Percentiles rank a stretch among this genome's conserved stretches.
Evolutionary conservation across 1,139 yeast species (phyloP).

Genomic region (Yamadazyma sp.): DNA sequence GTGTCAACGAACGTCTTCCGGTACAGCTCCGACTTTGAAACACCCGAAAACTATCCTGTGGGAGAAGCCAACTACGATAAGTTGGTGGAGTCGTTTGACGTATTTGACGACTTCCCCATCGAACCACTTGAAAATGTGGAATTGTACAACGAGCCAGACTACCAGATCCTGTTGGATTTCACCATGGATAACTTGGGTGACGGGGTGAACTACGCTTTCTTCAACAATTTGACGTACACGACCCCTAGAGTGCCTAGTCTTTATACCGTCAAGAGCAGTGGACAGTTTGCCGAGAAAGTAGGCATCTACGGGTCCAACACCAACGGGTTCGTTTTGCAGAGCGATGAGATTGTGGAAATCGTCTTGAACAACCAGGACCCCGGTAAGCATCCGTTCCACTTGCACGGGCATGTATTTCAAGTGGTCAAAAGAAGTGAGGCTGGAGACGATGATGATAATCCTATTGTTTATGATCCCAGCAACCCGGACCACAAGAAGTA

Average conservation of each 20-base stretch:
- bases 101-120: constrained; percentile 66
- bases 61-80: constrained; percentile 13
- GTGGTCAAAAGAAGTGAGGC: constrained; percentile 39
- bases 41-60: constrained; percentile 32
- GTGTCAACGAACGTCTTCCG: constrained; percentile 73
- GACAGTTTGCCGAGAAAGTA: constrained; percentile 45
- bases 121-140: constrained; percentile 54
- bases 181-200: constrained; percentile 74
- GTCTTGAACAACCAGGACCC: constrained; percentile 70
- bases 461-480: constrained; percentile 39
- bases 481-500: constrained; percentile 30
- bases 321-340: constrained; percentile 66
- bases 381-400: constrained; percentile 86
- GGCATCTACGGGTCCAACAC: constrained; percentile 71
- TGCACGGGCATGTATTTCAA: constrained; percentile 82
- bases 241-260: constrained; percentile 83
- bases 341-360: constrained; percentile 66
- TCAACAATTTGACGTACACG: constrained; percentile 78
- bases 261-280: constrained; percentile 71
- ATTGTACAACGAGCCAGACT: constrained; percentile 64
- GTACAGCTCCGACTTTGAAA: constrained; percentile 48
- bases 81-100: constrained; percentile 43
- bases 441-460: constrained; percentile 34
- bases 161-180: constrained; percentile 63
- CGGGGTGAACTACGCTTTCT: constrained; percentile 89